Evolutionary conservation across 495 filamentous ascomycete species (phyloP).

Genomic region (Penicillium flavigenum): DNA sequence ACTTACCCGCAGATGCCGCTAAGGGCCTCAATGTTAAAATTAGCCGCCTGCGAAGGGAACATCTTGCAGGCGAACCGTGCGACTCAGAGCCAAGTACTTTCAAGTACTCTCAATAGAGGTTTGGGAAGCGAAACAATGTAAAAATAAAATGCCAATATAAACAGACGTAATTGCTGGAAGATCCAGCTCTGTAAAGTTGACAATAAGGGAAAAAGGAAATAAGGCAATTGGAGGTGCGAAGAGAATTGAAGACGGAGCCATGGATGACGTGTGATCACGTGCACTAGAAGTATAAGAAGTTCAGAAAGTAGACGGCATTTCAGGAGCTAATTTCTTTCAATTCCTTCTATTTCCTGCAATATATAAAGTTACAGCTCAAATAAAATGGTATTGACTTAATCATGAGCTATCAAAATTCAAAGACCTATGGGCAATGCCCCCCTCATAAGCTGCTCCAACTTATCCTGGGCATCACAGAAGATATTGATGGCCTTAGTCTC

Average conservation of each 20-base stretch:
- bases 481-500: constrained; percentile 53
- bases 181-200: not conserved
- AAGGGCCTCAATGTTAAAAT: constrained; percentile 80
- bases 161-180: not conserved
- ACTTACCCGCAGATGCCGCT: constrained; percentile 83
- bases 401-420: not conserved
- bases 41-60: constrained; percentile 65
- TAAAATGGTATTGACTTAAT: not conserved
- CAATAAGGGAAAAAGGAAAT: not conserved
- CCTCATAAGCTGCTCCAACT: constrained; percentile 47
- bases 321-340: not conserved
- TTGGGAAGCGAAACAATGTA: constrained; percentile 12
- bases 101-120: not conserved
- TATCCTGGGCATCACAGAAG: constrained; percentile 60
- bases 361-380: not conserved
- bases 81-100: constrained; percentile 2
- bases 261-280: constrained; percentile 33
- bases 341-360: not conserved
- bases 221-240: constrained; percentile 4
- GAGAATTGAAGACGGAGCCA: constrained; percentile 12
- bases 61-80: constrained; percentile 42
- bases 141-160: not conserved
- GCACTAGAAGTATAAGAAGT: constrained; percentile 1
- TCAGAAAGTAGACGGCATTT: not conserved
- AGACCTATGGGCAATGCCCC: not conserved